Evolutionary conservation across 1,139 yeast genomes (phyloP), one percentile per base, ranked within the genome.

Genomic region (Blastobotrys proliferans): DNA sequence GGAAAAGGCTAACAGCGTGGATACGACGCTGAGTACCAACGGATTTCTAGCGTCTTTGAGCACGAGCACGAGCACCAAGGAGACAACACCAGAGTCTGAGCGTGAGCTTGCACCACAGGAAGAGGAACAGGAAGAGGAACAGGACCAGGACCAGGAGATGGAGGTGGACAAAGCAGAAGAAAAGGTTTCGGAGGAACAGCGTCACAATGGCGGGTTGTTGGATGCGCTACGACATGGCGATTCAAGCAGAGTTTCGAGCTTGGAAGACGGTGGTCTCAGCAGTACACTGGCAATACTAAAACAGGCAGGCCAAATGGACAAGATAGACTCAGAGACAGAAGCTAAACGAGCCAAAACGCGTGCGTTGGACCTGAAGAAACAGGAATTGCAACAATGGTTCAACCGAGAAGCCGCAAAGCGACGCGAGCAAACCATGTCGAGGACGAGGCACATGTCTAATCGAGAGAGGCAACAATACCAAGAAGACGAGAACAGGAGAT

Each of bases 361-460:
- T 8, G 31, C 9, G 13, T 13, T 35, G 13, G 9, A 14, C 5
- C 17, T 25, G 6, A 21, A 19, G 9, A 35, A 35, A 18, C 13
- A 18, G 4, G 31, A 27, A 16, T 13, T 35, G n/a, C 6, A 19
- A 35, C 28, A 21, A 16, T 35, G 38, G 38, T 26, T 3, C 4
- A 3, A 10, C 6, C 13, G 31, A 35, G 14, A 14, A 10, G 4
- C 11, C 3, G 6, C 10, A 2, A 33, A 33, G 18, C 30, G 21
- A 16, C 58, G 63, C 2, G 64, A 63, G 38, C 61, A 16, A 3
- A 8, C 13, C 6, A 20, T 20, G 5, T 16, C 4, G 18, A 13
- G n/a, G 14, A 20, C 13, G 3, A 16, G 13, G 26, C 14, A 18
- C 3, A 13, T 33, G 16, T 18, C 36, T 6, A 27, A 33, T n/a